phyloP scores from a whole-genome alignment of 2,329 filamentous ascomycete genomes.

The Trichoderma guizhouense region DNA sequence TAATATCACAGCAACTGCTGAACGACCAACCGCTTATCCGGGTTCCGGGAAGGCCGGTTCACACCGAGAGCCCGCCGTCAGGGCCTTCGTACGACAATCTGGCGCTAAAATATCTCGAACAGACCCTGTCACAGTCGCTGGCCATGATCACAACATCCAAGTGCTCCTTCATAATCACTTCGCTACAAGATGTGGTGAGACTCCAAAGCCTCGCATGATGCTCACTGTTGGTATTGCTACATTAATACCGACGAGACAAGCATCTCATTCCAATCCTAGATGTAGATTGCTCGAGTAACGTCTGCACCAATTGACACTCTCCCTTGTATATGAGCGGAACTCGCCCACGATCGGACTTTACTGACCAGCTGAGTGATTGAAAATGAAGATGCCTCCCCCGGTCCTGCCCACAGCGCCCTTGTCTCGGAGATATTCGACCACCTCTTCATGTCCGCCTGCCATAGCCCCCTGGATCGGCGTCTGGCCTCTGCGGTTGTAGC shows the following conservation, averaged over 20 bases:
- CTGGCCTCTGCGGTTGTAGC: slow-evolving; percentile 22
- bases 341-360: not conserved
- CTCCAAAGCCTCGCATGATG: not conserved
- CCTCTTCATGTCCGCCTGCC: slow-evolving; percentile 36
- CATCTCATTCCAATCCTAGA: not conserved
- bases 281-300: not conserved
- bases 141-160: not conserved
- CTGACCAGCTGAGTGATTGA: not conserved
- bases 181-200: not conserved
- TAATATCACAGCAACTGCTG: not conserved
- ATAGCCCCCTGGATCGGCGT: slow-evolving; percentile 35
- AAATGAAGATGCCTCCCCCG: not conserved
- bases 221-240: not conserved
- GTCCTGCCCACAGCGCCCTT: slow-evolving; percentile 29
- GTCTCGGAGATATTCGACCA: slow-evolving; percentile 39
- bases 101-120: not conserved
- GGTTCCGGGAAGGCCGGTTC: not conserved
- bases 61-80: not conserved
- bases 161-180: not conserved
- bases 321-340: not conserved
- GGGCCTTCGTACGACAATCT: not conserved
- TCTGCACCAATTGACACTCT: not conserved
- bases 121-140: not conserved
- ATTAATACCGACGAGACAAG: not conserved
- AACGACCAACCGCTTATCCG: not conserved